Conservation (phyloP, 768 basidiomycete species). For the Tulasnella sp. region DNA sequence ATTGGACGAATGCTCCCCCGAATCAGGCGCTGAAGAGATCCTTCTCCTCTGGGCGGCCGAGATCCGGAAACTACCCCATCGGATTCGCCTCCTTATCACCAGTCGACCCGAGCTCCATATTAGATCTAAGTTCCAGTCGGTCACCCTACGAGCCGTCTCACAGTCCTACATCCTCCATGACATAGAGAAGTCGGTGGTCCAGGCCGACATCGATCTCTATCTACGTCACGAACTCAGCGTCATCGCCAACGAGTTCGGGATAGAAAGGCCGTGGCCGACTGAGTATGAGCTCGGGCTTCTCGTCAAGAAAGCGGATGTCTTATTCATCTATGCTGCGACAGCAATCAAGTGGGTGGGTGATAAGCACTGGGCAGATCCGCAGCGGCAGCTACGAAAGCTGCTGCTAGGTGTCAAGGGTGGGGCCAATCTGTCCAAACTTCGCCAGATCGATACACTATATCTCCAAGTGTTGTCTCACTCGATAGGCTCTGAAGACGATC, state of each 20-base stretch:
- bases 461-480: background rate
- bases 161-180: slow-evolving; percentile 14
- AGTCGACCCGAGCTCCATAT: slow-evolving; percentile 27
- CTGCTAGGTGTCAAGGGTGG: slow-evolving; percentile 11
- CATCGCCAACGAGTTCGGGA: background rate
- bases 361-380: background rate
- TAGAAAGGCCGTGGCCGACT: background rate
- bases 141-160: background rate
- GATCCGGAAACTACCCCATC: slow-evolving; percentile 22
- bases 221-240: background rate
- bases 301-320: background rate
- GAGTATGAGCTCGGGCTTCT: background rate
- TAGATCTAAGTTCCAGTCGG: background rate
- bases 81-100: slow-evolving; percentile 28
- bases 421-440: background rate
- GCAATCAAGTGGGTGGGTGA: slow-evolving; percentile 4
- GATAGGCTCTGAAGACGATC: background rate
- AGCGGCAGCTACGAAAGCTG: background rate
- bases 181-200: slow-evolving; percentile 10
- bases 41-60: slow-evolving; percentile 21
- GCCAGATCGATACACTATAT: background rate
- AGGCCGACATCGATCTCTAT: slow-evolving; percentile 11
- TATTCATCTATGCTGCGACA: slow-evolving; percentile 5
- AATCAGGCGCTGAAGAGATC: slow-evolving; percentile 11
- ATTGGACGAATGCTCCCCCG: slow-evolving; percentile 27